Conservation (phyloP, 2,329 filamentous ascomycete species). For the Trichoderma sp. region DNA sequence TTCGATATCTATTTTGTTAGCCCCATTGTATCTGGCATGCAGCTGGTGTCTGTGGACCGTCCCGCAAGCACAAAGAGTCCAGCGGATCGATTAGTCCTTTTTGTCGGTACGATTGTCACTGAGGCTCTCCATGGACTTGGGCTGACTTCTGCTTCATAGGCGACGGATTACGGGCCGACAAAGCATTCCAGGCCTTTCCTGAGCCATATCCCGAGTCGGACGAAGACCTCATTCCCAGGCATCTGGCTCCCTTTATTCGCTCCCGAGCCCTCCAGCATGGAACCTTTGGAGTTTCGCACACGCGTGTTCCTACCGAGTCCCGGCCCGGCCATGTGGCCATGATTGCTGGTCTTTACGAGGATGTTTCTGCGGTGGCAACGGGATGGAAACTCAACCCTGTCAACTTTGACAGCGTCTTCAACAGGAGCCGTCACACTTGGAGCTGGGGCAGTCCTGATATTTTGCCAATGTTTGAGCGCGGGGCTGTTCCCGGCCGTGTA, state of each 20-base stretch:
- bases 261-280: conserved; percentile 84
- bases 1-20: conserved; percentile 99
- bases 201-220: conserved; percentile 73
- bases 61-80: conserved; percentile 62
- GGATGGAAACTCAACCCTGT: conserved; percentile 99
- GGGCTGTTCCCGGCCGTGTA: conserved; percentile 82
- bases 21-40: conserved; percentile 95
- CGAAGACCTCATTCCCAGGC: conserved; percentile 66
- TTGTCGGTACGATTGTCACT: conserved; percentile 64
- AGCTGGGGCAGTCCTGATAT: conserved; percentile 99
- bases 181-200: conserved; percentile 90
- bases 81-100: conserved; percentile 85
- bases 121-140: background rate
- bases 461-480: conserved; percentile 91
- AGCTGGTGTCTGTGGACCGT: conserved; percentile 68
- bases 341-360: conserved; percentile 94
- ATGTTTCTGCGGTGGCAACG: conserved; percentile 94
- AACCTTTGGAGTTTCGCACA: conserved; percentile 96
- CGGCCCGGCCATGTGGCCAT: conserved; percentile 93
- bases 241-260: conserved; percentile 85
- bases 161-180: conserved; percentile 93
- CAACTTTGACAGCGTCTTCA: conserved; percentile 98
- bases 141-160: conserved; percentile 43
- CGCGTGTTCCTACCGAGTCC: conserved; percentile 93
- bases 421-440: conserved; percentile 94